phyloP scores from a whole-genome alignment of 768 basidiomycete species.

The Pluteus cervinus region DNA sequence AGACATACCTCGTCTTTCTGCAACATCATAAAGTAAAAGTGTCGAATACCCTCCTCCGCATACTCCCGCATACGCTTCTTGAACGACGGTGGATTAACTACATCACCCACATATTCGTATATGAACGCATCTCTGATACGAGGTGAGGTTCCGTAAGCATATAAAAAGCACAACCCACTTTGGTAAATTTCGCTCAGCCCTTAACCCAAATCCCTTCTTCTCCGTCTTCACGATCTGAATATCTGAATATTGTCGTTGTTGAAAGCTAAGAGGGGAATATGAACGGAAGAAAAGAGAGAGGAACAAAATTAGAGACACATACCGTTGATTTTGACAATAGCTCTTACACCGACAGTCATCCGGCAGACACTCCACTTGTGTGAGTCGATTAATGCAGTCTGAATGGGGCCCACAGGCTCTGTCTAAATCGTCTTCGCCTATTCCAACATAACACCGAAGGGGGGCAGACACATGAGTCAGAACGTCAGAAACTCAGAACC shows the following conservation, averaged over 20 bases:
- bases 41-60: conserved; percentile 85
- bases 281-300: conserved; percentile 8
- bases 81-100: conserved; percentile 82
- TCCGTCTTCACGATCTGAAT: conserved; percentile 92
- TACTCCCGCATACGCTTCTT: conserved; percentile 93
- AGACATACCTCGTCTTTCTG: conserved; percentile 88
- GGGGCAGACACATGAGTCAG: conserved; percentile 11
- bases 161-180: conserved; percentile 40
- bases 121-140: conserved; percentile 77
- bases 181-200: conserved; percentile 62
- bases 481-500: conserved; percentile 13
- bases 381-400: conserved; percentile 95
- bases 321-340: conserved; percentile 94
- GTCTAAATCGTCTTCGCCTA: conserved; percentile 55
- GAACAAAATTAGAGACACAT: conserved; percentile 17
- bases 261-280: conserved; percentile 55
- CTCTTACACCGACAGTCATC: conserved; percentile 81
- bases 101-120: conserved; percentile 97
- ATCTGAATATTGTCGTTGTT: conserved; percentile 74
- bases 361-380: conserved; percentile 93
- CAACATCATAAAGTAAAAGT: conserved; percentile 99
- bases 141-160: conserved; percentile 2
- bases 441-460: conserved; percentile 22
- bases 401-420: conserved; percentile 80
- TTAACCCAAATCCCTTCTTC: conserved; percentile 91